Base-by-base conservation (phyloP, 345 rosid species). In the Aquilaria sinensis region DNA sequence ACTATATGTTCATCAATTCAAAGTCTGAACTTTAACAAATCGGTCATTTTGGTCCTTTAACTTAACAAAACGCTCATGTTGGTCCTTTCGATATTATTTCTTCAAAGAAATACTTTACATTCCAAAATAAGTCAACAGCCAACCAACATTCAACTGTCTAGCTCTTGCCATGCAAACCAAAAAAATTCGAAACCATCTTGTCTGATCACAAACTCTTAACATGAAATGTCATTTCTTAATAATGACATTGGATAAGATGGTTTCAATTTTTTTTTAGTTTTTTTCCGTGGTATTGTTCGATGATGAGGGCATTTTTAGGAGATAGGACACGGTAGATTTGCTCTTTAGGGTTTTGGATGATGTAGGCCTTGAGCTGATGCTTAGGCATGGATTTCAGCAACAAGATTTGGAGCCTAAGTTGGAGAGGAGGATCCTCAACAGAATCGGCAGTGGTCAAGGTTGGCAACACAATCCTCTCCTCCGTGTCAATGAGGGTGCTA, bases 291-390 rank as follows among this genome's bases (percentile, higher is more conserved):
- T 86, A 86, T 14, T 66, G 68, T 6, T 78, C 74, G 54, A 61
- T 67, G 31, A 84, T 94, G 16, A 70, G 75, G 12, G 90, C 86
- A 71, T 88, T 88, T 63, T 80, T 92, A 30, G 90, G 95, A 0
- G 98, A 96, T 0, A 97, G 97, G 7, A 93, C 75, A n/a, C 90
- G 85, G 78, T 88, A 85, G 82, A 94, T 63, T 66, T 85, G 94
- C 67, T 90, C 92, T 60, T 93, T 93, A 3, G 96, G 98, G 67
- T 90, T 73, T 52, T 82, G 90, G 72, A 88, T 74, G 47, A 93
- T 90, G 89, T 90, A 88, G 2, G 96, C 88, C 7, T 77, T 78
- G 4, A 58, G 55, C 5, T 85, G 75, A 37, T 83, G 80, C 30
- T 62, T 76, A 10, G 69, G 33, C n/a, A 56, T 41, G 4, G 70